These are phyloP conservation scores for Babesia ovata DNA, from an alignment of 169 alveolate species.

Conservation along the genomic window DNA sequence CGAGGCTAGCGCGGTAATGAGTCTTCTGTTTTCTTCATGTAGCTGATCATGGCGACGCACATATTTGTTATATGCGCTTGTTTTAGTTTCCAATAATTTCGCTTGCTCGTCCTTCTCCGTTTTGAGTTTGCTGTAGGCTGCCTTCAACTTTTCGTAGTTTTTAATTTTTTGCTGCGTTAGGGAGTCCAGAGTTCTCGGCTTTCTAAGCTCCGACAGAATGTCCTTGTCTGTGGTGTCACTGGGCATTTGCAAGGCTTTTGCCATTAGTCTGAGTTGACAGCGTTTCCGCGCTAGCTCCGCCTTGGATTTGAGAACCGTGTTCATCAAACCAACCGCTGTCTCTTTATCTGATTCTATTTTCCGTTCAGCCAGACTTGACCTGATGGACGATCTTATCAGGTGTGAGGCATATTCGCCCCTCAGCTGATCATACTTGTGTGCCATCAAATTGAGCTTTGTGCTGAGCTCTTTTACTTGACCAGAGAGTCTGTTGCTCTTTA, in stretches of 20 bases:
- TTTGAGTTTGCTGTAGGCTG: constrained; percentile 30
- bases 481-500: background rate
- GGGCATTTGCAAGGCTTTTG: constrained; percentile 29
- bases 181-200: constrained; percentile 9
- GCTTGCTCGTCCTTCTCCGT: constrained; percentile 46
- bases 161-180: background rate
- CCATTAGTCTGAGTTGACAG: constrained; percentile 38
- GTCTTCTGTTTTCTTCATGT: constrained; percentile 46
- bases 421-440: background rate
- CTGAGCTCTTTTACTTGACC: constrained; percentile 2
- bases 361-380: too few relatives aligned
- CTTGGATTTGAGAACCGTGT: constrained; percentile 43
- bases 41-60: constrained; percentile 33
- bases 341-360: background rate
- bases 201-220: constrained; percentile 32
- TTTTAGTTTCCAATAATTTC: constrained; percentile 13
- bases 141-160: constrained; percentile 31
- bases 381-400: constrained; percentile 1
- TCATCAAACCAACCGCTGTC: constrained; percentile 10
- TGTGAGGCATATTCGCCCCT: constrained; percentile 11
- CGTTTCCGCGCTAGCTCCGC: constrained; percentile 54
- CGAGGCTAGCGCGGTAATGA: constrained; percentile 11
- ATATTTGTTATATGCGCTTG: constrained; percentile 1
- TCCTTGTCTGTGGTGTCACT: constrained; percentile 32
- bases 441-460: constrained; percentile 2